Evolutionary conservation across 202 grass and related monocot species (phyloP).

Genomic region (Setaria viridis): DNA sequence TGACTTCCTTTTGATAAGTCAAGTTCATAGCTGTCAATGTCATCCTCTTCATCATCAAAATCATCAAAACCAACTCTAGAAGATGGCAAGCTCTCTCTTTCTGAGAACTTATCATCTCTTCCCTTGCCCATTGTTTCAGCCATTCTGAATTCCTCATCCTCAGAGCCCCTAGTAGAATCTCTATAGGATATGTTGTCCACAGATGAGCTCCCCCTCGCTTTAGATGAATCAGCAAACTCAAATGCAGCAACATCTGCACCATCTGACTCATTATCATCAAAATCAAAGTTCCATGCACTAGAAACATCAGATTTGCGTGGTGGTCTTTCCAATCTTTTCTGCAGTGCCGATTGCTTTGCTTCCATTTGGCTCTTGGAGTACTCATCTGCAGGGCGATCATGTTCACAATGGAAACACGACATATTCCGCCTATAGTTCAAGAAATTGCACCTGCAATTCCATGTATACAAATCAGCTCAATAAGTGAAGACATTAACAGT

Average conservation of each 20-base stretch:
- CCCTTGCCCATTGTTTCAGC: constrained; percentile 45
- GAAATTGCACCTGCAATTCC: constrained; percentile 86
- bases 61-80: constrained; percentile 79
- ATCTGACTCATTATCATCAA: constrained; percentile 96
- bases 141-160: constrained; percentile 49
- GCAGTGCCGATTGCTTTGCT: constrained; percentile 51
- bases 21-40: constrained; percentile 91
- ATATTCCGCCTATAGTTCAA: constrained; percentile 98
- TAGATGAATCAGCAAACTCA: constrained; percentile 91
- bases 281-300: constrained; percentile 93
- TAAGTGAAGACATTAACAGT: constrained; percentile 18
- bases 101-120: constrained; percentile 48
- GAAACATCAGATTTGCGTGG: constrained; percentile 71
- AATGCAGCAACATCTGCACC: constrained; percentile 95
- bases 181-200: constrained; percentile 39
- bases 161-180: constrained; percentile 44
- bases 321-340: constrained; percentile 59
- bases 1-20: constrained; percentile 63
- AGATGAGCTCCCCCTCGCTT: constrained; percentile 39
- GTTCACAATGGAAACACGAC: constrained; percentile 93
- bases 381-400: constrained; percentile 81
- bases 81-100: constrained; percentile 54
- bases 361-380: constrained; percentile 78
- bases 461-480: constrained; percentile 25
- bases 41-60: constrained; percentile 92